These are phyloP conservation scores for Oropetium thomaeum DNA, from an alignment of 176 grass and related monocot species.

Conservation along the genomic window DNA sequence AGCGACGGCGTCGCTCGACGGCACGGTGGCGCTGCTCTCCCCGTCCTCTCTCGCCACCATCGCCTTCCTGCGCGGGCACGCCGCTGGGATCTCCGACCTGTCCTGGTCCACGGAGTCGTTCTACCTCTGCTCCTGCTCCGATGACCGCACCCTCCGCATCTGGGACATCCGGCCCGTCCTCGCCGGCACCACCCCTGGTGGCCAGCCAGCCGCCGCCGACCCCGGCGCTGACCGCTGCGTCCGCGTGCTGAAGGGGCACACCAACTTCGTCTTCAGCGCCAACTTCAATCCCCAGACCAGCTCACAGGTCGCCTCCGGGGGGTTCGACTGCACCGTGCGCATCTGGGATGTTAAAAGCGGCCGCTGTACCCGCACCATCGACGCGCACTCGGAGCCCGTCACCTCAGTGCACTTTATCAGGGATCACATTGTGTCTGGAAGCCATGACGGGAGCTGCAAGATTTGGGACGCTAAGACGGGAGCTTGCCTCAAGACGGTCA, in stretches of 20 bases:
- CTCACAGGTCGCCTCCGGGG: conserved; percentile 66
- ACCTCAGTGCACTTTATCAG: conserved; percentile 85
- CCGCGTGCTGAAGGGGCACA: conserved; percentile 65
- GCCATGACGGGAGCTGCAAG: conserved; percentile 93
- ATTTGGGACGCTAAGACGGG: conserved; percentile 80
- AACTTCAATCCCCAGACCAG: conserved; percentile 89
- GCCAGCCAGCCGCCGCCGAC: not conserved
- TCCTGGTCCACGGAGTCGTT: conserved; percentile 80
- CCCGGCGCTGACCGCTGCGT: conserved; percentile 55
- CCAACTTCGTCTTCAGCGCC: conserved; percentile 75
- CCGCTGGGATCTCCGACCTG: conserved; percentile 70
- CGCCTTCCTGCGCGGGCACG: conserved; percentile 62
- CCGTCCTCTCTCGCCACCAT: conserved; percentile 52
- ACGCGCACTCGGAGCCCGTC: conserved; percentile 69
- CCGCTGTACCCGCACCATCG: conserved; percentile 51
- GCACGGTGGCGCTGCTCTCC: conserved; percentile 64
- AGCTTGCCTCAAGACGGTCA: conserved; percentile 76
- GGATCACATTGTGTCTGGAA: conserved; percentile 84
- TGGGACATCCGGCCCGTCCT: conserved; percentile 71
- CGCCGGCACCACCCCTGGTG: conserved; percentile 16
- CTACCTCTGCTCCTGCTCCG: conserved; percentile 93
- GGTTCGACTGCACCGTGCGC: conserved; percentile 77
- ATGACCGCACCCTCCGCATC: conserved; percentile 73
- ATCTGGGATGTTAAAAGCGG: conserved; percentile 79
- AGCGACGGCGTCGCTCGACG: conserved; percentile 83